Percentiles rank a stretch among this genome's conserved stretches.
These are phyloP conservation scores for Bolboschoenoplectus hybrid DNA, from an alignment of 202 grass and related monocot genomes.

Conservation along the genomic window DNA sequence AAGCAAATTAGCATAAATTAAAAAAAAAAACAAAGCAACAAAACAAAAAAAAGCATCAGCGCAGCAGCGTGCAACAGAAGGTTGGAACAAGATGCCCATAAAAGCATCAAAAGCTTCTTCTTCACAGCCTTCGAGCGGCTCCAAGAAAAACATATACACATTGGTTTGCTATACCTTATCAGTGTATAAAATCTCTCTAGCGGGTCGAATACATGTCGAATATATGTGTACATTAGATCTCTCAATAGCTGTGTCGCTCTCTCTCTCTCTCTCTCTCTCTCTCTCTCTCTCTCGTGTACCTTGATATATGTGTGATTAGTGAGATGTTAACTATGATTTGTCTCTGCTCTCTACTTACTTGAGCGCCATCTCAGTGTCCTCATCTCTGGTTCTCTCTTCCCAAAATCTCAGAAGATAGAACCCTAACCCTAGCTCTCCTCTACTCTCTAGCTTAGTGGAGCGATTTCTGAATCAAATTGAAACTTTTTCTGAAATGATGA, in stretches of 20 bases:
- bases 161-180: background rate
- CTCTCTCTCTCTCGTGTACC: background rate
- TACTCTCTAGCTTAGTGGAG: background rate
- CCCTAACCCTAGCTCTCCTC: slow-evolving; percentile 29
- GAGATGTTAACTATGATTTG: background rate
- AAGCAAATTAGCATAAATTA: background rate
- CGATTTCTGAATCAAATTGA: background rate
- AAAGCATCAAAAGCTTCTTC: slow-evolving; percentile 29
- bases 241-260: background rate
- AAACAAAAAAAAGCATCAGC: background rate
- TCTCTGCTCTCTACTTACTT: background rate
- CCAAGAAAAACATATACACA: background rate
- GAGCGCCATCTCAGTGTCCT: background rate
- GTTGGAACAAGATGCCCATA: slow-evolving; percentile 21
- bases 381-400: background rate
- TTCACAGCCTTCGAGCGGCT: slow-evolving; percentile 23
- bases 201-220: background rate
- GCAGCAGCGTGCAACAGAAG: slow-evolving; percentile 17
- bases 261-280: background rate
- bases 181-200: background rate
- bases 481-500: slow-evolving; percentile 3
- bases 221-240: background rate
- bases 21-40: slow-evolving; percentile 13
- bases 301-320: background rate
- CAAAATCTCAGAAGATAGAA: slow-evolving; percentile 25